phyloP scores from a whole-genome alignment of 2,329 filamentous ascomycete species.

The Cyphellophora attinorum region DNA sequence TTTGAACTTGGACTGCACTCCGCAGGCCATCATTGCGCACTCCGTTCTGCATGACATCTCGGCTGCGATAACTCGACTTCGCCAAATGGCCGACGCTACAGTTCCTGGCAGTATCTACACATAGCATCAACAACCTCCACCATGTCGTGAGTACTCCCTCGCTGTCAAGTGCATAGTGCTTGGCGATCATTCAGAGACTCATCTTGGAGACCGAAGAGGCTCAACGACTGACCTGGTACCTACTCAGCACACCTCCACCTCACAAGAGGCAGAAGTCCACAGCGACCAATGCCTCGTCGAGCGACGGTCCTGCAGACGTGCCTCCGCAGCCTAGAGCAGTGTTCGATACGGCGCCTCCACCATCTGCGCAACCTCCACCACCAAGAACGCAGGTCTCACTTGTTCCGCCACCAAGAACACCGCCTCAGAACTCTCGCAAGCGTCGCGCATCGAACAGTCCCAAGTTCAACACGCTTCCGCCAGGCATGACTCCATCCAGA shows the following conservation, averaged over 20 bases:
- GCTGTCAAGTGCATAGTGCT: no score
- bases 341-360: neutral
- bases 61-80: constrained; percentile 8
- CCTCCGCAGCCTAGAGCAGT: constrained; percentile 5
- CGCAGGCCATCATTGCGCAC: constrained; percentile 10
- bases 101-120: constrained; percentile 10
- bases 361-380: neutral
- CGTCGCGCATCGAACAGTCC: constrained; percentile 29
- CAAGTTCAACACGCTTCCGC: constrained; percentile 14
- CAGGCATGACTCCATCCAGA: constrained; percentile 7
- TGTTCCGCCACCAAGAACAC: constrained; percentile 9
- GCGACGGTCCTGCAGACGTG: constrained; percentile 7
- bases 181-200: no score
- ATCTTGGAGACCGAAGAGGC: neutral
- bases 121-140: constrained; percentile 10
- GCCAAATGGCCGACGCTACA: no score
- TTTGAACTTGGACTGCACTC: constrained; percentile 6
- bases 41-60: constrained; percentile 1
- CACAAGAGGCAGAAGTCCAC: constrained; percentile 11
- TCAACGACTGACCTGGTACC: constrained; percentile 4
- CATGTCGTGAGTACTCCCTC: constrained; percentile 16
- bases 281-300: constrained; percentile 7
- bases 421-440: constrained; percentile 30
- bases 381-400: constrained; percentile 3
- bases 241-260: constrained; percentile 9